Percentiles rank a stretch among this genome's conserved stretches.
Evolutionary conservation across 176 grass and related monocot genomes (phyloP).

Genomic region (Elaeis guineensis): DNA sequence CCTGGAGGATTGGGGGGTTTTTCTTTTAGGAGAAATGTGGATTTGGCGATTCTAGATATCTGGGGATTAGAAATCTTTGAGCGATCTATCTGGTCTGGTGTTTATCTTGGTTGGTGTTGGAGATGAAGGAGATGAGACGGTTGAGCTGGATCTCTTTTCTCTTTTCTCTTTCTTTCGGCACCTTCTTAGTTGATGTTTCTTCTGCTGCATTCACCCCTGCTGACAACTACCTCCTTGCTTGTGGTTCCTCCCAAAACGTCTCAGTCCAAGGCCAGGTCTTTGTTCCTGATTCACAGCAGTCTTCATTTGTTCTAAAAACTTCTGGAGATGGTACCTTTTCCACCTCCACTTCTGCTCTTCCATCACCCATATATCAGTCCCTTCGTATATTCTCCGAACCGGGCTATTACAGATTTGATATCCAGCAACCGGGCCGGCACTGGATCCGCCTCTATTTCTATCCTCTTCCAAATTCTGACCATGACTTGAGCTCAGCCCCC

Average conservation of each 20-base stretch:
- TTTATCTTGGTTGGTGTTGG: too few relatives aligned
- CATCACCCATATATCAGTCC: constrained; percentile 11
- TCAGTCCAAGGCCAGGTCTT: not conserved
- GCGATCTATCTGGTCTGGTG: too few relatives aligned
- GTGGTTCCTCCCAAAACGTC: constrained; percentile 4
- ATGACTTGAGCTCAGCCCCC: constrained; percentile 4
- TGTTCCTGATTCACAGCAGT: constrained; percentile 11
- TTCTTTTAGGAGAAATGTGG: too few relatives aligned
- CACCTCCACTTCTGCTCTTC: constrained; percentile 3
- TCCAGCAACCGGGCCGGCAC: constrained; percentile 1
- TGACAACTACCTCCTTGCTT: constrained; percentile 7
- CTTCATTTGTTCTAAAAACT: constrained; percentile 5
- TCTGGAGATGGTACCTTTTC: constrained; percentile 6
- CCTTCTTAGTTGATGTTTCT: not conserved
- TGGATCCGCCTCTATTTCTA: constrained; percentile 14
- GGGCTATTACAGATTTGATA: not conserved
- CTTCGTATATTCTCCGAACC: not conserved
- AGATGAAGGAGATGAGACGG: not conserved
- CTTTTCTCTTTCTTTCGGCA: not conserved
- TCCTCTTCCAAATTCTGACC: not conserved
- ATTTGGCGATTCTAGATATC: too few relatives aligned
- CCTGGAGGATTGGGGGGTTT: too few relatives aligned
- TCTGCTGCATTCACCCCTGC: constrained; percentile 9
- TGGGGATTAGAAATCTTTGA: too few relatives aligned
- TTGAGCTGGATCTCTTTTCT: not conserved